A percentile compares a stretch with the other conserved stretches of the same genome.
Evolutionary conservation across 2,329 filamentous ascomycete species (phyloP).

Genomic region (Xylaria sp.): DNA sequence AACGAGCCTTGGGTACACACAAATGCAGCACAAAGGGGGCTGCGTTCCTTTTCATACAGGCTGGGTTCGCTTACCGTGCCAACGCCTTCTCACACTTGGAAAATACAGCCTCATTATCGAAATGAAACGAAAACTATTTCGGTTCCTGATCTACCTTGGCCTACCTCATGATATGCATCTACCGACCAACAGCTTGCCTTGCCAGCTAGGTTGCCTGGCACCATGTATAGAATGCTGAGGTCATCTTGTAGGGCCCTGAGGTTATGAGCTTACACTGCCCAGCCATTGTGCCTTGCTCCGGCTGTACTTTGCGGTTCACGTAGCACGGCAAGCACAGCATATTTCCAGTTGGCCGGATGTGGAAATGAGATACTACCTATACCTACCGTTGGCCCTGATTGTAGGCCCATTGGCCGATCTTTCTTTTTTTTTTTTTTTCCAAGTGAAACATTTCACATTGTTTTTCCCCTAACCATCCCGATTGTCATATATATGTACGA

Average conservation of each 20-base stretch:
- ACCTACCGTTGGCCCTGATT: neutral
- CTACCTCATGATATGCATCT: neutral
- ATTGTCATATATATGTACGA: neutral
- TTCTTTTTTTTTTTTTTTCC: neutral
- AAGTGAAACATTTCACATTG: neutral
- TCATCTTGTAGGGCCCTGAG: neutral
- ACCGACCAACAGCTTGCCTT: neutral
- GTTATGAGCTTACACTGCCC: neutral
- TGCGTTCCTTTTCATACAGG: neutral
- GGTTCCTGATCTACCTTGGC: neutral
- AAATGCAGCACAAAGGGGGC: neutral
- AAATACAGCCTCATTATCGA: slow-evolving; percentile 3
- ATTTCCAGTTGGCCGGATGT: neutral
- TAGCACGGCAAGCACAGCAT: neutral
- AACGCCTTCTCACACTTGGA: slow-evolving; percentile 2
- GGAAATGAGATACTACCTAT: neutral
- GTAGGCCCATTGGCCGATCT: neutral
- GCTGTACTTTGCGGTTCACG: neutral
- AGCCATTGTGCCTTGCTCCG: neutral
- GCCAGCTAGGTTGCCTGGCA: neutral
- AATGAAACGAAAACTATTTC: slow-evolving; percentile 2
- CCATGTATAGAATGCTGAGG: neutral
- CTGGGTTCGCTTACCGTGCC: neutral
- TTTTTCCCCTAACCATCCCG: neutral
- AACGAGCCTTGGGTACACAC: neutral